Evolutionary conservation across 345 rosid genomes (phyloP).

Genomic region (Eucalyptus dawsonii): DNA sequence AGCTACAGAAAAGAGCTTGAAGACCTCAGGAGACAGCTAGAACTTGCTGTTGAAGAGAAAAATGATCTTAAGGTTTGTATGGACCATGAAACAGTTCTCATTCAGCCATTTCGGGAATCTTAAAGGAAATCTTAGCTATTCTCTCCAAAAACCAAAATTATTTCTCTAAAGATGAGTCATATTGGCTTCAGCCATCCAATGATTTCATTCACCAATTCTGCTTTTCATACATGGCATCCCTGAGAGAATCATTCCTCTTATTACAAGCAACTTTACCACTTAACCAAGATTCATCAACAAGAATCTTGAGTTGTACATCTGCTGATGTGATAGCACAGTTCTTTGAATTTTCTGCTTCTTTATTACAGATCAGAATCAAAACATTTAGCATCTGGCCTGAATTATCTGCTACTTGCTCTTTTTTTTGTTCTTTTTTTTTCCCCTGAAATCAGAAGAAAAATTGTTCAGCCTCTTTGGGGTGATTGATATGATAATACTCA

Average conservation of each 20-base stretch:
- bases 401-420: background rate
- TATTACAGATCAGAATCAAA: background rate
- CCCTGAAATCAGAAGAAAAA: background rate
- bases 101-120: background rate
- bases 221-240: background rate
- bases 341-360: background rate
- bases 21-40: slow-evolving; percentile 48
- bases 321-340: background rate
- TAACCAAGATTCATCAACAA: background rate
- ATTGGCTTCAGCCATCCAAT: background rate
- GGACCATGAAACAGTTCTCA: background rate
- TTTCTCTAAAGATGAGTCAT: background rate
- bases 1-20: slow-evolving; percentile 28
- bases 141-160: background rate
- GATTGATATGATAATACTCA: background rate
- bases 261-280: background rate
- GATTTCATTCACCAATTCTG: background rate
- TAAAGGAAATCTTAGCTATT: background rate
- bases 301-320: background rate
- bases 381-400: background rate
- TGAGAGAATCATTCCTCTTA: background rate
- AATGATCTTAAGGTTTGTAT: slow-evolving; percentile 54
- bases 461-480: background rate
- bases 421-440: background rate
- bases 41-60: slow-evolving; percentile 44